Percentiles rank a stretch among this genome's conserved stretches.
These are phyloP conservation scores for Thuidium tamariscinum DNA, from an alignment of 225 moss, liverwort and hornwort species.

Conservation along the genomic window DNA sequence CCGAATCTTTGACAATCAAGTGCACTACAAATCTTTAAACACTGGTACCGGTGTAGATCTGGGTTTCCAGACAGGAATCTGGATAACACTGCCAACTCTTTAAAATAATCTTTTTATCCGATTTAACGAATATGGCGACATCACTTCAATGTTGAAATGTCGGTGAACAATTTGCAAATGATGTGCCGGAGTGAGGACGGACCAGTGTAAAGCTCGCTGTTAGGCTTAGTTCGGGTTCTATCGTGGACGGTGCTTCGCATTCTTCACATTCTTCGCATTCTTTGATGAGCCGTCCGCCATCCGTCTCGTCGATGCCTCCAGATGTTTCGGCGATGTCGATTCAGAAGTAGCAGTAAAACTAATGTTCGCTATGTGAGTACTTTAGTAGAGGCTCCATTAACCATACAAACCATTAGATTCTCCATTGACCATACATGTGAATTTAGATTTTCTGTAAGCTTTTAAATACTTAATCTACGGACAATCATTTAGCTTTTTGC, in stretches of 20 bases:
- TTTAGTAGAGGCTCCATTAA: too few relatives aligned
- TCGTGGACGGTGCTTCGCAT: background rate
- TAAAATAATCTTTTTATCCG: background rate
- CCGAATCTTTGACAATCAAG: background rate
- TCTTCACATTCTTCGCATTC: background rate
- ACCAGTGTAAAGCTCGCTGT: background rate
- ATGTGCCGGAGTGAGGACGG: background rate
- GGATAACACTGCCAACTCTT: background rate
- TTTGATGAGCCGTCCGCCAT: background rate
- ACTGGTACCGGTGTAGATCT: background rate
- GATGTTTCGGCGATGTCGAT: background rate
- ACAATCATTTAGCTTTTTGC: background rate
- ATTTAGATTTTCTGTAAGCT: background rate
- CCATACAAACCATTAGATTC: too few relatives aligned
- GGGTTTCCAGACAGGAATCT: too few relatives aligned
- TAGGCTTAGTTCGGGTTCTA: background rate
- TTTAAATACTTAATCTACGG: background rate
- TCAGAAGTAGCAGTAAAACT: background rate
- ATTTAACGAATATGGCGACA: background rate
- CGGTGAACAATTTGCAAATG: background rate
- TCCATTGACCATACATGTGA: background rate
- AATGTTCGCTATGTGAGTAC: background rate
- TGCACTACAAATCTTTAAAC: background rate
- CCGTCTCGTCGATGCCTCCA: too few relatives aligned
- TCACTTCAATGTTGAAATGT: background rate